A percentile compares a stretch with the other conserved stretches of the same genome.
These are phyloP conservation scores for Aspergillus carbonarius DNA, from an alignment of 2,329 filamentous ascomycete species.

Conservation along the genomic window DNA sequence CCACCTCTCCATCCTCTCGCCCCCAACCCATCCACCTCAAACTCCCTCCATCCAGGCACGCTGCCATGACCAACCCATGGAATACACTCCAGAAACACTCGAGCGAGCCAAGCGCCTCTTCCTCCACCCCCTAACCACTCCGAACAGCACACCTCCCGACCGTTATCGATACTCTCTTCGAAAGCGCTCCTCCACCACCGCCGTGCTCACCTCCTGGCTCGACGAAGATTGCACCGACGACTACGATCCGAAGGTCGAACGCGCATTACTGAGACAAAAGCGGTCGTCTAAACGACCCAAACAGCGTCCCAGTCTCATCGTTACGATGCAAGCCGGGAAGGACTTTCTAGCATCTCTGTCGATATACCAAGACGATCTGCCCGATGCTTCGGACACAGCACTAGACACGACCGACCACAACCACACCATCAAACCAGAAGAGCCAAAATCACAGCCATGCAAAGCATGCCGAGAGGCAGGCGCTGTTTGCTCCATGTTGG, in stretches of 20 bases:
- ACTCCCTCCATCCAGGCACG: neutral
- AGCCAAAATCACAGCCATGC: too few species aligned
- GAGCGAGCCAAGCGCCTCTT: neutral
- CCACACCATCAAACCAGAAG: too few species aligned
- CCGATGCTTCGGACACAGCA: conserved; percentile 2
- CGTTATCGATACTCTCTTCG: conserved; percentile 15
- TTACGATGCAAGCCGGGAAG: neutral
- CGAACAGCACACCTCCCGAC: neutral
- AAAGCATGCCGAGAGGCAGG: too few species aligned
- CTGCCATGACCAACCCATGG: too few species aligned
- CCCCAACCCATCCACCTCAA: neutral
- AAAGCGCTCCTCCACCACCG: conserved; percentile 1
- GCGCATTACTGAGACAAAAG: neutral
- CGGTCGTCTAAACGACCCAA: neutral
- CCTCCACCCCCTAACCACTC: neutral
- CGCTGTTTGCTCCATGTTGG: too few species aligned
- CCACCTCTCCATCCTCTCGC: too few species aligned
- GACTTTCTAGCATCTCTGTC: conserved; percentile 5
- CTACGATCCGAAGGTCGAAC: conserved; percentile 26
- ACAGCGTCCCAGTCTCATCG: neutral
- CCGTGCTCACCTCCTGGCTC: conserved; percentile 25
- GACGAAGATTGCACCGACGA: conserved; percentile 38
- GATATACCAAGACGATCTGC: neutral
- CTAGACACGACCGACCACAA: too few species aligned
- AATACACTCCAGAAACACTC: neutral